Base-by-base conservation (phyloP, 208 protist species). In the Porcisia deanei region DNA sequence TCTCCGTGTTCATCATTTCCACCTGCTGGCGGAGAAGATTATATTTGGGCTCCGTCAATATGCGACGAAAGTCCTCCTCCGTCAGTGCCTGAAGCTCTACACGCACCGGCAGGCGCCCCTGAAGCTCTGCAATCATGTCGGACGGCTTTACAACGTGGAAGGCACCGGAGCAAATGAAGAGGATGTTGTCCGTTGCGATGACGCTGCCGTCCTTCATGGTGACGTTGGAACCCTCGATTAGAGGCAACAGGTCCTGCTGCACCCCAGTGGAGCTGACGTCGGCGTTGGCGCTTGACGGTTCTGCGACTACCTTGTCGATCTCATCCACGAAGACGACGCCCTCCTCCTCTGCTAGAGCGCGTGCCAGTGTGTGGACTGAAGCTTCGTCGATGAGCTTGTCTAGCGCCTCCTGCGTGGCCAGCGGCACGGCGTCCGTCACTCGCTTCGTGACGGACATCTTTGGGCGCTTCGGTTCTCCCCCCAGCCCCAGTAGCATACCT, bases 261-360 rank as follows among this genome's bases (percentile, higher is more conserved):
- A 99, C 98, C 52, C 98, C 98, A 57, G 98, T 97, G 43, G 90
- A 88, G 71, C 87, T 95, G 22, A 98, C 96, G 80, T 99, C 97
- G 25, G 81, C 86, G 75, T 83, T 88, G 9, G 66, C 73, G 72
- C 81, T 86, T 30, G 81, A 80, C 22, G 81, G 82, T 49, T 97
- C 90, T 6, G 83, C 76, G 16, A 98, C 94, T 20, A 98, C 99
- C 88, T 99, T 99, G 88, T 99, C 98, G 77, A 99, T 99, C 75
- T 99, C 98, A 81, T 99, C 98, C 67, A 99, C 98, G 77, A 99
- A 99, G 12, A 99, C 98, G 60, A 99, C 98, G 49, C 98, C 98
- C 72, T 99, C 95, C 76, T 98, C 84, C 83, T 99, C 96, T 16
- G 92, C 86, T 54, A 97, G 73, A 9, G 86, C 81, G 30, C 89